Evolutionary conservation across 2,329 filamentous ascomycete species (phyloP), one percentile per base, ranked within the genome.

Genomic region (Sclerotinia glacialis): DNA sequence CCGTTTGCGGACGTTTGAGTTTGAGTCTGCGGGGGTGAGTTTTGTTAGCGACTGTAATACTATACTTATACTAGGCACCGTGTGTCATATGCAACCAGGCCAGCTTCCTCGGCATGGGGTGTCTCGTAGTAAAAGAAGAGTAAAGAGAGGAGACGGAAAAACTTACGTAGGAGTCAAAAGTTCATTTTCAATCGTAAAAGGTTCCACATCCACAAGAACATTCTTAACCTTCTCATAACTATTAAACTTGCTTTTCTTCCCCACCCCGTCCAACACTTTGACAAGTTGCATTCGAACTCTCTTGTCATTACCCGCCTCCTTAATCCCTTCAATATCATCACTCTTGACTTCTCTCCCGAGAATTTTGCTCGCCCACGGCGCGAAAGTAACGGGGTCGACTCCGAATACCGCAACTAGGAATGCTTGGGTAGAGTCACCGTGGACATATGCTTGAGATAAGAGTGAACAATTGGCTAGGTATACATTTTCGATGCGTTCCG

Each of bases 401-500:
- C 93, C 95, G 69, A 98, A 94, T 69, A 99, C 85, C 61, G 83
- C 93, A 0, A 99, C 93, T 12, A 98, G 83, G 76, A 85, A 87
- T 0, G 91, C 88, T 81, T 98, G 88, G 69, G 89, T 85, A 69
- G 88, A 87, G 76, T 98, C 94, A 50, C 95, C 95, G 79, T 99
- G 94, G 34, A 98, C 91, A 76, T 92, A 97, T 3, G 89, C 93
- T 75, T 90, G 89, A 28, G 88, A 85, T 34, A 98, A 80, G 72
- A 93, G 88, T 71, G 86, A 89, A 69, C 88, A 88, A 79, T 90
- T 93, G 70, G 90, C 92, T 69, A 96, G 83, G 78, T 93, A 96
- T 46, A 97, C 90, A 77, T 97, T 97, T 82, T 99, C 95, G 76
- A 99, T 92, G 67, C 93, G 91, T 81, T 99, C 95, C 18, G 95